phyloP scores from a whole-genome alignment of 169 alveolate genomes.

The Cryptosporidium andersoni region DNA sequence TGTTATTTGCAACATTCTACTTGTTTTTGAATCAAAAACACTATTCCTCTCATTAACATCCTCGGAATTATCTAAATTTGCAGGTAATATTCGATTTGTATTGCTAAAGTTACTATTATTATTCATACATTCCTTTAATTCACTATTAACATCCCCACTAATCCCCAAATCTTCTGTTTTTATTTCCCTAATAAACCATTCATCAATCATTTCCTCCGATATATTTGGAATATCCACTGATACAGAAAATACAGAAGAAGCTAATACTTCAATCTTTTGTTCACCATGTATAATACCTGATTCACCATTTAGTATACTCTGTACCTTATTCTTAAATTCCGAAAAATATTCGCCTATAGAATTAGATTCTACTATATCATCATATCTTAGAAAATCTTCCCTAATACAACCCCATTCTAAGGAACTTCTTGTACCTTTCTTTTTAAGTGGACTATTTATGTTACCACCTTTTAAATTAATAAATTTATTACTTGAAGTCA shows the following conservation, averaged over 20 bases:
- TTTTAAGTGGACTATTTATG: background rate
- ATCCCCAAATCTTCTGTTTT: background rate
- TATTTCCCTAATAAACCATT: constrained; percentile 57
- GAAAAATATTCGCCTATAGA: constrained; percentile 31
- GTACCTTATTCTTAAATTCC: constrained; percentile 30
- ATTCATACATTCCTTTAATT: background rate
- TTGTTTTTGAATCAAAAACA: constrained; percentile 45
- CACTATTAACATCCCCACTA: background rate
- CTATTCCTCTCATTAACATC: constrained; percentile 1
- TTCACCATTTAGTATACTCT: background rate
- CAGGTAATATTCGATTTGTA: no score
- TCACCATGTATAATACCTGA: background rate
- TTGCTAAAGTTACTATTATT: no score
- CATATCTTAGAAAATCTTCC: constrained; percentile 40
- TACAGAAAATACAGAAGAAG: constrained; percentile 31
- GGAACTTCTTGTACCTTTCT: constrained; percentile 27
- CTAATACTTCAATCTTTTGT: constrained; percentile 12
- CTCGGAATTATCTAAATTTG: background rate
- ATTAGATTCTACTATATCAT: constrained; percentile 5
- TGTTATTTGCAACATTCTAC: constrained; percentile 63
- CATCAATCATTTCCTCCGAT: constrained; percentile 37
- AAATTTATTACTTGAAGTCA: background rate
- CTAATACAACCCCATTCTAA: constrained; percentile 57
- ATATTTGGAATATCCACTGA: constrained; percentile 7
- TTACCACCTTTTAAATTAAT: background rate